Base-by-base conservation (phyloP, 495 filamentous ascomycete genomes). In the Penicillium coprophilum region DNA sequence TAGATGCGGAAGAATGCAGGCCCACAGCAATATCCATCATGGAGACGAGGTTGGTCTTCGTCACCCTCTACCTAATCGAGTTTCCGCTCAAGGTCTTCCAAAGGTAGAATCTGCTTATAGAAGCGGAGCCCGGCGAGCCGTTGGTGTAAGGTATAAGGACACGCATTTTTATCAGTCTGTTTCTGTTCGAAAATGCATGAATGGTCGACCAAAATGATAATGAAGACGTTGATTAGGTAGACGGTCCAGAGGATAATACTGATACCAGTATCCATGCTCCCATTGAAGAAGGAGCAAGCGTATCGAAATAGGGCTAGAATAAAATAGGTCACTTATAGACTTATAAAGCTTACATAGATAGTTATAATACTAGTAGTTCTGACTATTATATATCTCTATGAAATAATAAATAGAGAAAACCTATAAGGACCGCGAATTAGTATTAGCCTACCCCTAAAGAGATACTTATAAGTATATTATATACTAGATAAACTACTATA, bases 1-100 rank as follows among this genome's bases (percentile, higher is more conserved):
- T 55, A 32, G 49, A 58, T 28, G 40, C 44, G 40, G 41, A 47
- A 6, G 43, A 54, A 20, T 20, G 38, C 38, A 7, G 17, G 38
- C 38, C 38, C n/a, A 1, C 19, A 40, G 7, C 38, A 17, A 19
- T 40, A 40, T 19, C 38, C 38, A 39, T 39, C 36, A 39, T 10
- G n/a, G 0, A 39, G 36, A n/a, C 36, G 36, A 19, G 36, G 20
- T 13, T 49, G 27, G 15, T 49, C 27, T 17, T 49, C 27, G 31
- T 6, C 46, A 19, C 17, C 15, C n/a, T 49, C 36, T 19, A 10
- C 17, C 9, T 7, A 6, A 39, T 39, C 17, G 15, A 19, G 36
- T 10, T n/a, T 10, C 6, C 17, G 6, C 6, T 39, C 15, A 7
- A 39, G 36, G 36, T 7, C 36, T 19, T 39, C 36, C 3, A 19